These are phyloP conservation scores for Aspergillus brasiliensis DNA, from an alignment of 2,329 filamentous ascomycete genomes.

Conservation along the genomic window DNA sequence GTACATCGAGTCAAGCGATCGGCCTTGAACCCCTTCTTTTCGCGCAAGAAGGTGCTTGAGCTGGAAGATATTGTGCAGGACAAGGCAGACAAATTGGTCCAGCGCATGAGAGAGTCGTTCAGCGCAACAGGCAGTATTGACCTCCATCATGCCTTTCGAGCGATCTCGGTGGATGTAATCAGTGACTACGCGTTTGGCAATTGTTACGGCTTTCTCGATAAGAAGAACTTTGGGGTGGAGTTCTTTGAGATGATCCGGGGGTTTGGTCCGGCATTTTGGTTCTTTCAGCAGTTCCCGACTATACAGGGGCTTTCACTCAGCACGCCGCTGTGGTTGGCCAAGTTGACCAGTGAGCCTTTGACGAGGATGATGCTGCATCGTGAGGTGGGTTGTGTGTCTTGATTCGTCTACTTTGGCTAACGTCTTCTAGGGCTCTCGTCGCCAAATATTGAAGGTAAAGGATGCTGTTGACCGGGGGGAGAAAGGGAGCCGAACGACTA, in stretches of 20 bases:
- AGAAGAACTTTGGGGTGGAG: slow-evolving; percentile 20
- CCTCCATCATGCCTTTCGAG: slow-evolving; percentile 28
- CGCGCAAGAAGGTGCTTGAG: slow-evolving; percentile 24
- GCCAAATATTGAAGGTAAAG: slow-evolving; percentile 21
- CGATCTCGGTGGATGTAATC: slow-evolving; percentile 32
- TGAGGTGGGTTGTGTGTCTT: slow-evolving; percentile 10
- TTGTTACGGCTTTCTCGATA: slow-evolving; percentile 22
- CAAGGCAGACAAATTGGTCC: slow-evolving; percentile 26
- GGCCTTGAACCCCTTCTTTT: slow-evolving; percentile 35
- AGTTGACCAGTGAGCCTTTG: slow-evolving; percentile 13
- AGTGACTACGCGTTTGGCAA: slow-evolving; percentile 32
- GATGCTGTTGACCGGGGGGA: slow-evolving; percentile 19
- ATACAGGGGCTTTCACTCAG: slow-evolving; percentile 16
- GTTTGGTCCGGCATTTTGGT: slow-evolving; percentile 23
- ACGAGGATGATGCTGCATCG: slow-evolving; percentile 21
- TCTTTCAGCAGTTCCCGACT: slow-evolving; percentile 28
- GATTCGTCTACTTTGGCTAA: background rate
- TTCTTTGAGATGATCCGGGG: slow-evolving; percentile 26
- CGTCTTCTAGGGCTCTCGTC: slow-evolving; percentile 11
- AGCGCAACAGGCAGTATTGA: slow-evolving; percentile 18
- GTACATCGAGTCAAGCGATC: slow-evolving; percentile 32
- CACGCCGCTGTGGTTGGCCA: slow-evolving; percentile 23
- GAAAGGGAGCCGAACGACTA: slow-evolving; percentile 22
- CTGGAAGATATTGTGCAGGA: slow-evolving; percentile 29
- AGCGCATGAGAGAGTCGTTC: slow-evolving; percentile 23